Conservation (phyloP, 768 basidiomycete genomes). For the Suillus plorans region DNA sequence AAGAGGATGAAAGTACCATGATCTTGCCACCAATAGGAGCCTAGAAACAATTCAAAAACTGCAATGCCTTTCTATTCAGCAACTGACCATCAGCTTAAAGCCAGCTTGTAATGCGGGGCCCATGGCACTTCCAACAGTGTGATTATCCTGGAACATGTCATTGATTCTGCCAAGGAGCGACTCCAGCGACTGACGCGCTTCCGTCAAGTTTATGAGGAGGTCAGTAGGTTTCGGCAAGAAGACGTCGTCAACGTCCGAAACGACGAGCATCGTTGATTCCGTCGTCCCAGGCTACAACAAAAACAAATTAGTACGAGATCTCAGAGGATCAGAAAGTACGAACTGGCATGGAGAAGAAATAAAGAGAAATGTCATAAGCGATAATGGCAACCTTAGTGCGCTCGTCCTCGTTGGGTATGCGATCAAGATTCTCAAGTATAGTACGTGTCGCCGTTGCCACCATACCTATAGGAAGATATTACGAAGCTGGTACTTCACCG, state of each 20-base stretch:
- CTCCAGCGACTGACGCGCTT: constrained; percentile 80
- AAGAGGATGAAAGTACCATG: constrained; percentile 76
- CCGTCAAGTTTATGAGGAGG: constrained; percentile 91
- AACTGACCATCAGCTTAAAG: constrained; percentile 85
- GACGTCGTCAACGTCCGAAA: constrained; percentile 95
- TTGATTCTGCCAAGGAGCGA: constrained; percentile 77
- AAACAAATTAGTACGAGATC: constrained; percentile 3
- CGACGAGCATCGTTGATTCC: constrained; percentile 94
- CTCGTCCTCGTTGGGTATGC: constrained; percentile 92
- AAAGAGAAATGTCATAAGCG: constrained; percentile 87
- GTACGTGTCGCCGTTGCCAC: constrained; percentile 97
- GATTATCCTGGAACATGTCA: constrained; percentile 99
- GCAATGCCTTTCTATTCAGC: neutral
- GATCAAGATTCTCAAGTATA: constrained; percentile 91
- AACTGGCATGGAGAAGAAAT: constrained; percentile 93
- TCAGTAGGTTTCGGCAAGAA: constrained; percentile 97
- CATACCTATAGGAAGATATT: constrained; percentile 62
- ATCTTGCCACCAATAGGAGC: constrained; percentile 95
- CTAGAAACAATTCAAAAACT: constrained; percentile 36
- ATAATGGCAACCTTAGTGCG: constrained; percentile 92
- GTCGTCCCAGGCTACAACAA: constrained; percentile 54
- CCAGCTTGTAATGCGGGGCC: constrained; percentile 95
- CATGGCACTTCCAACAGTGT: constrained; percentile 88
- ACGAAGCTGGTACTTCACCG: neutral
- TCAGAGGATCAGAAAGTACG: neutral